Base-by-base conservation (phyloP, 768 basidiomycete species). In the Trametes cingulata region DNA sequence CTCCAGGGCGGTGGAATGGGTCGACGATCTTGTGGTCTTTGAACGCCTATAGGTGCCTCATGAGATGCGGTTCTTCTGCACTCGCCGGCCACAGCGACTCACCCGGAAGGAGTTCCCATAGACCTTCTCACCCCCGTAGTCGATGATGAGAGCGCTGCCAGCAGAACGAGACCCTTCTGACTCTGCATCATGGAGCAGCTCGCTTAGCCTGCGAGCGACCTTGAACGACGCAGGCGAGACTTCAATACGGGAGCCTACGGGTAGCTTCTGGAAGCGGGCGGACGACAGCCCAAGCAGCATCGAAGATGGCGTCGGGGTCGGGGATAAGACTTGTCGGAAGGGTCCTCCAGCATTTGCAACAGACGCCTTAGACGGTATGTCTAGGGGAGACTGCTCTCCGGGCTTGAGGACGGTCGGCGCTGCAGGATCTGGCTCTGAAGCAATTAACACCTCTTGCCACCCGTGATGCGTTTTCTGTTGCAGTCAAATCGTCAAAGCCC, bases 391-490 rank as follows among this genome's bases (percentile, higher is more conserved):
- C 14, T 50, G 62, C 24, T 56, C 52, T 17, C 63, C 59, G 4
- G 65, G 61, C 52, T 56, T 68, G 15, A 65, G 70, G 17, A 69
- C 65, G 33, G 71, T 70, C 46, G 68, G 71, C 52, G 62, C 68
- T 48, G 60, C 69, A 22, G 79, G 78, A 49, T 84, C 83, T 27
- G 75, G 69, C 25, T 73, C 68, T 15, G 73, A 70, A 36, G 82
- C 80, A 19, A 98, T 83, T 62, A 93, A 77, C 1, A 98, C 82
- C 74, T 98, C 96, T 52, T 89, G 84, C 88, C 91, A 98, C 6
- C 91, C 93, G 22, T 84, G 77, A 40, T 82, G 74, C 12, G 82
- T 86, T 86, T 85, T 93, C 91, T 94, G 68, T 2, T 14, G 17
- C 20, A 6, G 13, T 40, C 14, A 58, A 24, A 9, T 33, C 29